Base-by-base conservation (phyloP, 352 stramenopile genomes). In the Pythium rhizo-oryzae region DNA sequence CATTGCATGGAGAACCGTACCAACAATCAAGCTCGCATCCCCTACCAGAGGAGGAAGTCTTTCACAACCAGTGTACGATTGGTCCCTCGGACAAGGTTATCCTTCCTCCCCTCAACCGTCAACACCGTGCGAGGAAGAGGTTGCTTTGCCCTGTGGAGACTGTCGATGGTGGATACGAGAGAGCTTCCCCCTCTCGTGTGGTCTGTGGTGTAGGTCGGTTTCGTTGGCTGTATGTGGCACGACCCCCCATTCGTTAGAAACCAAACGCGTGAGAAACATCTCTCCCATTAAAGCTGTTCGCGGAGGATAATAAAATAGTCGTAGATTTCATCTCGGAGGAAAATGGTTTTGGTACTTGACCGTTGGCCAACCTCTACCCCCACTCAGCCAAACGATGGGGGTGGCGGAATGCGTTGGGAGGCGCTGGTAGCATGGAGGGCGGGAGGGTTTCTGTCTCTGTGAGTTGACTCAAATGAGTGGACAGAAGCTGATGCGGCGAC, bases 341-440 rank as follows among this genome's bases (percentile, higher is more conserved):
- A 39, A n/a, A 15, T 1, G 56, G 47, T 5, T 24, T 8, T 56
- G 46, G 15, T 15, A 33, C n/a, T n/a, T n/a, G n/a, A n/a, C n/a
- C n/a, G n/a, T n/a, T n/a, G 28, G 28, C 28, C 28, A 33, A 6
- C 28, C 6, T 33, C 66, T 24, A 93, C 8, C 85, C 85, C 85
- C 85, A 93, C 44, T 90, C 79, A 8, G 83, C 59, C 18, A 73
- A 70, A n/a, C 63, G 77, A 53, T 52, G n/a, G 11, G 47, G 59
- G 18, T 79, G 76, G 33, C 68, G 73, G 52, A 91, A 91, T 9
- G 74, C 74, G 1, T 77, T 79, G 0, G 81, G 77, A 23, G 81
- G 81, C 23, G 83, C 69, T 5, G 85, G 85, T 30, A 90, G 61
- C 85, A 94, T 94, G 8, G 85, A 94, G 5, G 85, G 84, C n/a